phyloP scores from a whole-genome alignment of 139 green algal species.

The Chlorella sp. region DNA sequence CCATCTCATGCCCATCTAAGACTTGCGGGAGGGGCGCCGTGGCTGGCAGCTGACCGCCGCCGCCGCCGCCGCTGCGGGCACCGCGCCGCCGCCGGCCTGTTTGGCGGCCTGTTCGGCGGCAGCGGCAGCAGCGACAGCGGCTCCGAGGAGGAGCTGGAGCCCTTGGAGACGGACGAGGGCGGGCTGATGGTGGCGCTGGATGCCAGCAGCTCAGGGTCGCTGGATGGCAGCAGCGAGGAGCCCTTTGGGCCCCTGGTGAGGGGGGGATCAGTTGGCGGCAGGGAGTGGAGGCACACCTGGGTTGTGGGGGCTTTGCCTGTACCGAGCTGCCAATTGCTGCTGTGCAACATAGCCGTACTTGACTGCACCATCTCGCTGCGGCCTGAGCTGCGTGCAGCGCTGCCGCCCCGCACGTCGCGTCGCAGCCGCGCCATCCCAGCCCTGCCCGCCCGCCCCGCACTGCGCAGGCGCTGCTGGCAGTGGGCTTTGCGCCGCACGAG shows the following conservation, averaged over 20 bases:
- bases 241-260: constrained; percentile 22
- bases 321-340: no score
- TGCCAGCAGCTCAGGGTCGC: neutral
- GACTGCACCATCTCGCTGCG: no score
- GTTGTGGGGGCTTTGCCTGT: neutral
- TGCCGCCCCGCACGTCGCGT: neutral
- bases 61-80: neutral
- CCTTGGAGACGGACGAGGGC: neutral
- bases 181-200: constrained; percentile 27
- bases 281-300: neutral
- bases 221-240: constrained; percentile 22
- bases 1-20: no score
- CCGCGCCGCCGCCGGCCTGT: neutral
- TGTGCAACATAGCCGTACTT: no score
- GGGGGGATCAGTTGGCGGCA: neutral
- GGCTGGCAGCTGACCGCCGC: no score
- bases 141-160: neutral
- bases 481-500: constrained; percentile 18
- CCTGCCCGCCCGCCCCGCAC: no score
- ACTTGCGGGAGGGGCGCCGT: no score
- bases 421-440: neutral
- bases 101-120: neutral
- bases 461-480: constrained; percentile 6
- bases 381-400: neutral
- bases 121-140: constrained; percentile 6